Evolutionary conservation across 2,329 filamentous ascomycete genomes (phyloP), one percentile per base, ranked within the genome.

Genomic region (Teratosphaeria destructans): DNA sequence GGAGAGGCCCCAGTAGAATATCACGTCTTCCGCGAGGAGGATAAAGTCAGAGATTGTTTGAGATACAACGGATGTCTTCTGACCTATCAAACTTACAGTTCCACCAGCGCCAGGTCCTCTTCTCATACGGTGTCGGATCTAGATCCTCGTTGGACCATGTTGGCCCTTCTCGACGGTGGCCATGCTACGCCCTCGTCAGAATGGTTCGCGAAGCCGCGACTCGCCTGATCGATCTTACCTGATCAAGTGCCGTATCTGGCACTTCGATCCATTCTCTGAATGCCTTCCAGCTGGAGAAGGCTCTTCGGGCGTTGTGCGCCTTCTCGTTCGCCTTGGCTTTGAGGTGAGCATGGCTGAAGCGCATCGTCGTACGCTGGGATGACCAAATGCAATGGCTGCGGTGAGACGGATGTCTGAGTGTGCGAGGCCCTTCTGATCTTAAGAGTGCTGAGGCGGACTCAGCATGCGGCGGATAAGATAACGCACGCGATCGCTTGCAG

Each of bases 21-120:
- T 71, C 43, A 71, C 68, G 61, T 54, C 32, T 35, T 12, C 4
- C 1, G 5, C 23, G 14, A 32, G 5, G 29, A 32, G 29, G 29
- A 32, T 32, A 32, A 32, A 7, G 29, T 32, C 5, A 32, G 29
- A 32, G 7, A 32, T 32, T 32, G 29, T 32, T 32, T 7, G 7
- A 32, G 29, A 32, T 2, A 23, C 7, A 23, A 1, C 2, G 19
- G 12, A 19, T 27, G 5, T 2, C 23, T 12, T 27, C 10, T 23
- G 5, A 14, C 14, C 10, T 14, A 5, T 7, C 14, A 32, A 16
- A 54, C 52, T 27, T 3, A 54, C 52, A 76, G 64, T 75, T 77
- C 69, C 69, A 71, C 72, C 73, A 76, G 57, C 61, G 62, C 74
- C 74, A 75, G 6, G 73, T 75, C 23, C 74, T 67, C 60, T 72